These are phyloP conservation scores for Colletotrichum karsti DNA, from an alignment of 2,329 filamentous ascomycete species.

Conservation along the genomic window DNA sequence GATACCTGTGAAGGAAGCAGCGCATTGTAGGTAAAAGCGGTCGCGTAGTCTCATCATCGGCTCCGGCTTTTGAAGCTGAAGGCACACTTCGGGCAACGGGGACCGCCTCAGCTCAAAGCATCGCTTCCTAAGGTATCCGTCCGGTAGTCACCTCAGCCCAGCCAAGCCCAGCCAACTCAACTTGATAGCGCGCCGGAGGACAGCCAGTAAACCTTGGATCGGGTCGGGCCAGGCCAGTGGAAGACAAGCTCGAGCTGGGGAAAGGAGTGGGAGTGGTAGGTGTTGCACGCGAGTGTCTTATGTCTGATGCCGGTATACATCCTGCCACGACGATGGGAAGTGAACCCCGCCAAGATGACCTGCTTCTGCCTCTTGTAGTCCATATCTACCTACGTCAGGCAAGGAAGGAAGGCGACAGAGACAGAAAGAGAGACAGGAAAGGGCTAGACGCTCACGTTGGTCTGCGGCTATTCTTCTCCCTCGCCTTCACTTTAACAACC, in stretches of 20 bases:
- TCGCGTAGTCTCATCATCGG: conserved; percentile 11
- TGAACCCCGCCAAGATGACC: not conserved
- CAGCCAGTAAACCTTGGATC: not conserved
- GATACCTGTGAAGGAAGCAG: not conserved
- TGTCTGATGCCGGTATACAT: not conserved
- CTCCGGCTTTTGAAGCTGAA: not conserved
- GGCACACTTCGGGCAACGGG: not conserved
- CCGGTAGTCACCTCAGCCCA: not conserved
- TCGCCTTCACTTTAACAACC: not conserved
- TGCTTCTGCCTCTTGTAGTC: not conserved
- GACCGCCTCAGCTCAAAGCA: not conserved
- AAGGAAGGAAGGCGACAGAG: not conserved
- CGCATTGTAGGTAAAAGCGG: not conserved
- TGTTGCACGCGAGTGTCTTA: not conserved
- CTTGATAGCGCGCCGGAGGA: not conserved
- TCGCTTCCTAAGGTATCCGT: not conserved
- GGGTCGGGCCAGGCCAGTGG: not conserved
- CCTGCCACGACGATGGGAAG: not conserved
- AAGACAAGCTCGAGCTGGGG: not conserved
- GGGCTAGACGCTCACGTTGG: not conserved
- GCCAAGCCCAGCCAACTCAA: conserved; percentile 3
- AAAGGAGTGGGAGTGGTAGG: too few species aligned
- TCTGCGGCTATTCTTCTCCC: too few species aligned
- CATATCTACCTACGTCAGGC: not conserved
- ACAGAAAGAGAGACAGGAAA: not conserved